Evolutionary conservation across 805 yeast species (phyloP).

Genomic region (Kodamaea jinghongensis): DNA sequence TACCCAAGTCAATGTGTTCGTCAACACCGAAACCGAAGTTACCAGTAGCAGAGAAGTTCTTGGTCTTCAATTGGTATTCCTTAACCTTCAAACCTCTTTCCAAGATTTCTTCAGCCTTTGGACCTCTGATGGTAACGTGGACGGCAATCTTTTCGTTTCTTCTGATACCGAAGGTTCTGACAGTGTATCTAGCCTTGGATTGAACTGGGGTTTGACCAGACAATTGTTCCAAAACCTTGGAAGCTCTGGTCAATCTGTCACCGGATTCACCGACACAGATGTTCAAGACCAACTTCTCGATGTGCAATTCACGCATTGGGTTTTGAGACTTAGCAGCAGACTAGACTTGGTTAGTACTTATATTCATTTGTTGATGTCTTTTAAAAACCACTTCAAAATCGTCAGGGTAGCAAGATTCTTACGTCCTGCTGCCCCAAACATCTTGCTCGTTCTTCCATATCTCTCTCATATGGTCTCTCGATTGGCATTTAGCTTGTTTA

Average conservation of each 20-base stretch:
- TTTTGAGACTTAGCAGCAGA: slow-evolving; percentile 57
- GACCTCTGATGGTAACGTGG: slow-evolving; percentile 99
- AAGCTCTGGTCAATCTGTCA: slow-evolving; percentile 99
- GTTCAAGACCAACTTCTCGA: slow-evolving; percentile 99
- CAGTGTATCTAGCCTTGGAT: slow-evolving; percentile 99
- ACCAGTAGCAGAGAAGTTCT: slow-evolving; percentile 98
- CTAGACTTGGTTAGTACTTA: slow-evolving; percentile 1
- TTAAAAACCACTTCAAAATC: too few species aligned
- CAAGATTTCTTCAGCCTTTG: slow-evolving; percentile 96
- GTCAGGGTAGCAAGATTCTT: too few species aligned
- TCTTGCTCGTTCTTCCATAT: not conserved
- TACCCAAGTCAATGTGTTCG: slow-evolving; percentile 99
- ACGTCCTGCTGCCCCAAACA: too few species aligned
- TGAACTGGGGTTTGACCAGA: slow-evolving; percentile 99
- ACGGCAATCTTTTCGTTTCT: slow-evolving; percentile 99
- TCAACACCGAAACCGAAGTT: slow-evolving; percentile 99
- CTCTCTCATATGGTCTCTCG: too few species aligned
- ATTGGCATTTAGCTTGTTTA: too few species aligned
- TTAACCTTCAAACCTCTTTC: slow-evolving; percentile 99
- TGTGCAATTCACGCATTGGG: slow-evolving; percentile 98
- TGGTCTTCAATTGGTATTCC: slow-evolving; percentile 94
- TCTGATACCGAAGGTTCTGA: slow-evolving; percentile 99
- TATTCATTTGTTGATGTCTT: not conserved
- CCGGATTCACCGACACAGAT: slow-evolving; percentile 99
- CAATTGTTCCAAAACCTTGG: slow-evolving; percentile 99